These are phyloP conservation scores for Rhododendron simsii DNA, from an alignment of 148 eudicot species.

Conservation along the genomic window DNA sequence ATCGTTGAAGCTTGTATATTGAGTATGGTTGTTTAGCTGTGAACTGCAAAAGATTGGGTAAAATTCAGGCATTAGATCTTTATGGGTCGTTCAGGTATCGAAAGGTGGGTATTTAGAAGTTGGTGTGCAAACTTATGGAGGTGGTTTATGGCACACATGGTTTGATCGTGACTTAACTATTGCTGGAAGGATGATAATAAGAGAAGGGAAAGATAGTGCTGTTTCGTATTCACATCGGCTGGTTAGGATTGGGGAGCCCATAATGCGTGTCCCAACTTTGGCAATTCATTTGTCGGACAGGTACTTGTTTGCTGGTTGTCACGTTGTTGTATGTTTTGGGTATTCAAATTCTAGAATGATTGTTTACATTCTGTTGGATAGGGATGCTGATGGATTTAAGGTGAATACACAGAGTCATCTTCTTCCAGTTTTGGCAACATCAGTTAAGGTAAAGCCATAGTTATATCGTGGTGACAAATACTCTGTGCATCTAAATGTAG, in stretches of 20 bases:
- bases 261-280: constrained; percentile 93
- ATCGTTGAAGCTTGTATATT: neutral
- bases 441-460: constrained; percentile 63
- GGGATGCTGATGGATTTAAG: constrained; percentile 85
- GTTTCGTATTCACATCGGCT: constrained; percentile 66
- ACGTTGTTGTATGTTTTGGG: neutral
- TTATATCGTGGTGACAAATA: neutral
- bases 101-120: constrained; percentile 93
- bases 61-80: neutral
- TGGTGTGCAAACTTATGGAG: constrained; percentile 92
- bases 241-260: constrained; percentile 77
- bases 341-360: neutral
- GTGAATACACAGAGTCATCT: constrained; percentile 84
- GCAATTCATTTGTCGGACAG: constrained; percentile 90
- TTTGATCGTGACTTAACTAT: constrained; percentile 87
- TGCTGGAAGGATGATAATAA: constrained; percentile 86
- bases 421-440: constrained; percentile 86
- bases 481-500: neutral
- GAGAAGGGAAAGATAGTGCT: constrained; percentile 53
- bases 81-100: constrained; percentile 41
- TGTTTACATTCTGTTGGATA: constrained; percentile 28
- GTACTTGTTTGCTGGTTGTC: constrained; percentile 20
- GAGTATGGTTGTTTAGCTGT: neutral
- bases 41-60: neutral
- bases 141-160: constrained; percentile 99